Conservation (phyloP, 352 stramenopile genomes). For the Globisporangium perplexum region DNA sequence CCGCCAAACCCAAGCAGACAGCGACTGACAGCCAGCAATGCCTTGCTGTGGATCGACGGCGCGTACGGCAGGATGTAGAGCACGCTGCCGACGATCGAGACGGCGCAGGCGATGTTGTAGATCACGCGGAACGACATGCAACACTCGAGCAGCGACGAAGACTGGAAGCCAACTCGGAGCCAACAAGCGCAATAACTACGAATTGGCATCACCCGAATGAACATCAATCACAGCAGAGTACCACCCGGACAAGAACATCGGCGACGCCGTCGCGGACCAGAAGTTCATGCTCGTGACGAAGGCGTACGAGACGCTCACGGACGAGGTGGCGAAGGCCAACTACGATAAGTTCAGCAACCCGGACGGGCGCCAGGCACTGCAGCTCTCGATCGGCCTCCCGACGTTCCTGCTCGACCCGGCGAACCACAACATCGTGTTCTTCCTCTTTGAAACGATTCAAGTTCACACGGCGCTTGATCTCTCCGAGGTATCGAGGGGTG, state of each 20-base stretch:
- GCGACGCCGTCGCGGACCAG: constrained; percentile 94
- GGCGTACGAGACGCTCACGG: constrained; percentile 94
- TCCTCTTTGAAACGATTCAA: too few species aligned
- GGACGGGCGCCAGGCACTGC: constrained; percentile 96
- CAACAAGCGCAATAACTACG: too few species aligned
- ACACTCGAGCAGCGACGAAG: too few species aligned
- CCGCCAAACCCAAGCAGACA: constrained; percentile 13
- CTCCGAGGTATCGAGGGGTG: too few species aligned
- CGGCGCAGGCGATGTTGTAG: constrained; percentile 33
- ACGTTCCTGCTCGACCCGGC: constrained; percentile 96
- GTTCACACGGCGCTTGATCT: too few species aligned
- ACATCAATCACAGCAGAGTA: too few species aligned
- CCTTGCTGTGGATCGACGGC: constrained; percentile 22
- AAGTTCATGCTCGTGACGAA: constrained; percentile 99
- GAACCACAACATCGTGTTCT: constrained; percentile 98
- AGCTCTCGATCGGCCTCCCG: constrained; percentile 94
- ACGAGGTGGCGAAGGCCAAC: constrained; percentile 95
- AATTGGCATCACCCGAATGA: too few species aligned
- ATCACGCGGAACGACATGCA: constrained; percentile 46
- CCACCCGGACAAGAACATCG: constrained; percentile 96
- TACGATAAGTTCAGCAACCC: constrained; percentile 99
- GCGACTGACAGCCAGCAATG: constrained; percentile 40
- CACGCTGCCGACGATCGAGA: constrained; percentile 46
- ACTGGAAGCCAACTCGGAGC: too few species aligned
- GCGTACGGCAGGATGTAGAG: constrained; percentile 52